Conservation (phyloP, 1,284 basidiomycete genomes). For the Cystobasidium slooffiae region DNA sequence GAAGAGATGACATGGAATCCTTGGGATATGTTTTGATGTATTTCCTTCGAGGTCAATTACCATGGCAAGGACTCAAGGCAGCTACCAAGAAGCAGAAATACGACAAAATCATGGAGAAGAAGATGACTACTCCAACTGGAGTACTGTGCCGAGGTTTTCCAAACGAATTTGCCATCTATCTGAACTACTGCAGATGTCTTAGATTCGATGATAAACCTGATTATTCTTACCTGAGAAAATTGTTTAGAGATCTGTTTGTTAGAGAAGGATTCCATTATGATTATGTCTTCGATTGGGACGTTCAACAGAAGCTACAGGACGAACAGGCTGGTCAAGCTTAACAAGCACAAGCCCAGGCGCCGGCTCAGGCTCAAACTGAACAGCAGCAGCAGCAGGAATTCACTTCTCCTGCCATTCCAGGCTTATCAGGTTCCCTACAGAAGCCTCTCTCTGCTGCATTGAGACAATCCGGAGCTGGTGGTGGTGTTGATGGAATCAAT, state of each 20-base stretch:
- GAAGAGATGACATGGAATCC: conserved; percentile 93
- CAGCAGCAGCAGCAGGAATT: conserved; percentile 18
- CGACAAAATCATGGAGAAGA: conserved; percentile 99
- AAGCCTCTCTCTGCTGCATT: conserved; percentile 24
- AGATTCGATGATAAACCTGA: conserved; percentile 91
- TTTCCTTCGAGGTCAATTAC: conserved; percentile 92
- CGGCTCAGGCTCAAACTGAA: conserved; percentile 13
- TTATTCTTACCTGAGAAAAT: conserved; percentile 95
- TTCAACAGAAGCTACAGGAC: conserved; percentile 63
- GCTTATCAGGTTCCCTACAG: background rate
- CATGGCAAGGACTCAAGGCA: conserved; percentile 97
- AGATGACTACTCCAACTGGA: conserved; percentile 98
- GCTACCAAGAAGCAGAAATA: conserved; percentile 99
- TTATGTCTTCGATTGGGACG: conserved; percentile 97
- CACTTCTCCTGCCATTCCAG: conserved; percentile 15
- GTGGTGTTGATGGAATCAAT: background rate
- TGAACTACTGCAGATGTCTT: conserved; percentile 94
- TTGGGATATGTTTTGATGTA: conserved; percentile 98
- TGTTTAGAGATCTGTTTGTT: conserved; percentile 96
- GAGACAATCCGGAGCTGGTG: conserved; percentile 22
- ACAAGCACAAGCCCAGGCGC: conserved; percentile 18
- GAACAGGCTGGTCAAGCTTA: conserved; percentile 30
- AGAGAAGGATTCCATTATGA: conserved; percentile 97
- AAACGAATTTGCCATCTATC: conserved; percentile 95
- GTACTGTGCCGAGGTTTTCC: conserved; percentile 94